A percentile compares a stretch with the other conserved stretches of the same genome.
Conservation (phyloP, 805 yeast species). For the Starmerella asiatica region DNA sequence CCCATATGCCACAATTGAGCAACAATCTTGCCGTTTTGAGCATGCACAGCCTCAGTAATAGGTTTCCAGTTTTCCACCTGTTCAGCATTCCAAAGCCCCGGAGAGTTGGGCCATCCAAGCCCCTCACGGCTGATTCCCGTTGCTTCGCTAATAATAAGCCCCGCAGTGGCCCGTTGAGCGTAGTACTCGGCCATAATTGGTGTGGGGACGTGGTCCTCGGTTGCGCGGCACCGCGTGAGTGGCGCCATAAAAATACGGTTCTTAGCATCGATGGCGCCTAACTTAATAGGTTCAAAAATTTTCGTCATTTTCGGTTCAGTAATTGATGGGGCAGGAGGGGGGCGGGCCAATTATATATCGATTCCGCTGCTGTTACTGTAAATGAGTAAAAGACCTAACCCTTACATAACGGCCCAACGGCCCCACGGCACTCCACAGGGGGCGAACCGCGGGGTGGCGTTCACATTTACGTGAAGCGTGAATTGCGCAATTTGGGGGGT, state of each 20-base stretch:
- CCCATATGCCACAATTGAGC: conserved; percentile 20
- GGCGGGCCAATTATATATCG: no score
- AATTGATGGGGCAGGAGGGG: no score
- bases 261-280: conserved; percentile 25
- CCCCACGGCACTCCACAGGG: no score
- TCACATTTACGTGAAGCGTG: no score
- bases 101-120: conserved; percentile 29
- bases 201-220: conserved; percentile 29
- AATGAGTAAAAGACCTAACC: no score
- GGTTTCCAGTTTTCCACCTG: conserved; percentile 28
- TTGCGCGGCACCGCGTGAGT: conserved; percentile 34
- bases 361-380: no score
- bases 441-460: no score
- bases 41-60: conserved; percentile 24
- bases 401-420: no score
- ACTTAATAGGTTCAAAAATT: conserved; percentile 27
- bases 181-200: conserved; percentile 40
- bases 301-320: no score
- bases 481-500: no score
- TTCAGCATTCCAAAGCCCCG: conserved; percentile 23
- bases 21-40: conserved; percentile 20
- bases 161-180: conserved; percentile 37
- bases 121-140: conserved; percentile 35
- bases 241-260: conserved; percentile 39
- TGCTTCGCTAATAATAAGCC: conserved; percentile 44